A percentile compares a stretch with the other conserved stretches of the same genome.
Evolutionary conservation across 108 stramenopile species (phyloP).

Genomic region (Cyclostephanos tholiformis): DNA sequence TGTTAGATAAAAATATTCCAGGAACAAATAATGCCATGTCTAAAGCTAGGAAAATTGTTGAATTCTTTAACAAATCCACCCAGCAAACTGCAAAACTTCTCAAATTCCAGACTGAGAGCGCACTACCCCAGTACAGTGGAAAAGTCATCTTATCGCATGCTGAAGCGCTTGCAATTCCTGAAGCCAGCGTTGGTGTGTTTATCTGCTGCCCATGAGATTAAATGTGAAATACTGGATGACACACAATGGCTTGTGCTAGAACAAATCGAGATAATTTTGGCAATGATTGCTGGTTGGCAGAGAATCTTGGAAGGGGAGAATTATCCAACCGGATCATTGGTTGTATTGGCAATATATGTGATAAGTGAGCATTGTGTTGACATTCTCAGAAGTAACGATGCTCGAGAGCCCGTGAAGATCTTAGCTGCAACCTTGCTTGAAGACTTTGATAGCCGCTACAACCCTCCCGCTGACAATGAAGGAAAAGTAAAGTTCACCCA

Average conservation of each 20-base stretch:
- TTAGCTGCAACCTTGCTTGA: no score
- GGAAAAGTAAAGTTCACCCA: no score
- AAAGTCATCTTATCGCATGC: slow-evolving; percentile 1
- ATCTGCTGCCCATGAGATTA: not conserved
- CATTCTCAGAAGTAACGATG: no score
- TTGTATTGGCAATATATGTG: no score
- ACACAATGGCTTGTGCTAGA: not conserved
- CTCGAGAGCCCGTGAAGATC: no score
- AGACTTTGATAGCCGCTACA: no score
- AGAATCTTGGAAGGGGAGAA: no score
- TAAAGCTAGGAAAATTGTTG: no score
- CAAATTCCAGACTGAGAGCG: not conserved
- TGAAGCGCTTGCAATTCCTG: not conserved
- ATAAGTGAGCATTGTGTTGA: no score
- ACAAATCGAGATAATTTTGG: not conserved
- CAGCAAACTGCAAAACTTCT: slow-evolving; percentile 1
- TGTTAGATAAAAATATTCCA: not conserved
- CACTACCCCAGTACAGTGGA: not conserved
- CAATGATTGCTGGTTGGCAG: no score
- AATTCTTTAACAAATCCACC: not conserved
- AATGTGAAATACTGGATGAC: slow-evolving; percentile 1
- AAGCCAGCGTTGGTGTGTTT: slow-evolving; percentile 3
- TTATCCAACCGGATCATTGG: no score
- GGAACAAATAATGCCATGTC: not conserved
- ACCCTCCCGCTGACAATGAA: no score